These are phyloP conservation scores for Posidonia oceanica DNA, from an alignment of 116 monocot genomes.

Conservation along the genomic window DNA sequence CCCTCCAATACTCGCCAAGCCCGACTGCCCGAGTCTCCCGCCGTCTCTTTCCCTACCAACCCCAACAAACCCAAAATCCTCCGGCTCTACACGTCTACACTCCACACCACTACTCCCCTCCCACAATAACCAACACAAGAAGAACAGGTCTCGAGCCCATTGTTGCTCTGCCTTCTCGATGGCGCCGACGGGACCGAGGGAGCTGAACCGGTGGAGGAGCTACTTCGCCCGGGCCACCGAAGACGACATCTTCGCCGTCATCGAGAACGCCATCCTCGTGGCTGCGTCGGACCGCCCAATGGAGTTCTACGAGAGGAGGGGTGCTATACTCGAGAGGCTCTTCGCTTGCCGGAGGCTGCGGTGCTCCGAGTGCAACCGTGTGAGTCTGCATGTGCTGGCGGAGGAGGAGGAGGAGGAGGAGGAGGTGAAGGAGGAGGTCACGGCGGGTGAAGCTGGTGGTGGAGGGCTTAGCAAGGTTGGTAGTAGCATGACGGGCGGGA, in stretches of 20 bases:
- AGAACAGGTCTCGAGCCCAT: neutral
- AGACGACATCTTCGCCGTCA: slow-evolving; percentile 43
- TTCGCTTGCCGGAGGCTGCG: slow-evolving; percentile 5
- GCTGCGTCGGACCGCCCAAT: slow-evolving; percentile 33
- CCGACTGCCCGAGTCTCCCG: too few relatives aligned
- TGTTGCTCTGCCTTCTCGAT: neutral
- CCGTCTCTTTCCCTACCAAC: too few relatives aligned
- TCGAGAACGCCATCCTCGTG: slow-evolving; percentile 51
- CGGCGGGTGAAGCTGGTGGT: too few relatives aligned
- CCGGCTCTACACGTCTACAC: too few relatives aligned
- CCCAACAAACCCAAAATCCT: too few relatives aligned
- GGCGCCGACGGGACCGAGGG: neutral
- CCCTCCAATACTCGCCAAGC: too few relatives aligned
- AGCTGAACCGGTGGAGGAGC: slow-evolving; percentile 46
- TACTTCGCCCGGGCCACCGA: slow-evolving; percentile 30
- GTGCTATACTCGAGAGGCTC: slow-evolving; percentile 35
- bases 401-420: too few relatives aligned
- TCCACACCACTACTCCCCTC: too few relatives aligned
- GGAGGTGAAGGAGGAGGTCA: too few relatives aligned
- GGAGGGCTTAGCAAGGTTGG: too few relatives aligned
- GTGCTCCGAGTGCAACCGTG: slow-evolving; percentile 13
- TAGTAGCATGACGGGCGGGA: too few relatives aligned
- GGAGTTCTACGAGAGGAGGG: slow-evolving; percentile 36
- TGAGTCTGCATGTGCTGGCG: slow-evolving; percentile 1
- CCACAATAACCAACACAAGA: neutral